phyloP scores from a whole-genome alignment of 228 moss, liverwort and hornwort species.

The Sphagnum fallax region DNA sequence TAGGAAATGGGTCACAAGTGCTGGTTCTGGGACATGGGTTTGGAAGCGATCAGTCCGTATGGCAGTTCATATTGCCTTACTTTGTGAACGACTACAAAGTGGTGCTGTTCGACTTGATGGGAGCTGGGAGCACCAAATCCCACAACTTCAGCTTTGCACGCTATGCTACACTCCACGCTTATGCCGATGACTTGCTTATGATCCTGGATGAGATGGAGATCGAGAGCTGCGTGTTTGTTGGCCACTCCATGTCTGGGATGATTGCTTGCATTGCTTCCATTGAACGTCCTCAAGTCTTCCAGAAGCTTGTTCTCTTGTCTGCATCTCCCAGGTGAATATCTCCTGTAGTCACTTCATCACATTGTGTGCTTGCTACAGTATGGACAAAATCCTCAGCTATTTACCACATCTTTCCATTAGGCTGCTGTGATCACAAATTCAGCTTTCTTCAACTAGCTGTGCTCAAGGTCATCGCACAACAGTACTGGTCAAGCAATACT shows the following conservation, averaged over 20 bases:
- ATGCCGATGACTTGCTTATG: conserved; percentile 50
- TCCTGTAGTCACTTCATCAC: neutral
- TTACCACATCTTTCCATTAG: too few relatives aligned
- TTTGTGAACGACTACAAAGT: conserved; percentile 38
- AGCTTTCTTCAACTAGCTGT: too few relatives aligned
- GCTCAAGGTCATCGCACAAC: too few relatives aligned
- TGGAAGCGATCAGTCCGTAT: conserved; percentile 57
- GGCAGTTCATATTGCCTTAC: conserved; percentile 45
- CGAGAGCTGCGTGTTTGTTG: conserved; percentile 34
- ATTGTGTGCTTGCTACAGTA: neutral
- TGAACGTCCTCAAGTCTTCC: conserved; percentile 38
- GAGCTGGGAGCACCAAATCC: conserved; percentile 56
- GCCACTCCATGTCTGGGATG: conserved; percentile 51
- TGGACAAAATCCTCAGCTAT: too few relatives aligned
- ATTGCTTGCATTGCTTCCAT: conserved; percentile 47
- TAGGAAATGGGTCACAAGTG: conserved; percentile 34
- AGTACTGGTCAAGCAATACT: too few relatives aligned
- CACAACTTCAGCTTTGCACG: conserved; percentile 54
- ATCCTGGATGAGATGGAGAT: conserved; percentile 52
- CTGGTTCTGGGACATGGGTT: conserved; percentile 59
- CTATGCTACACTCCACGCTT: conserved; percentile 53
- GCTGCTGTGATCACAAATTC: too few relatives aligned
- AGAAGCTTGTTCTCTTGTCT: conserved; percentile 38
- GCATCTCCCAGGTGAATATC: conserved; percentile 35
- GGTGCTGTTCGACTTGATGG: conserved; percentile 52